A percentile compares a stretch with the other conserved stretches of the same genome.
Conservation (phyloP, 2,329 filamentous ascomycete genomes). For the Clarireedia paspali region DNA sequence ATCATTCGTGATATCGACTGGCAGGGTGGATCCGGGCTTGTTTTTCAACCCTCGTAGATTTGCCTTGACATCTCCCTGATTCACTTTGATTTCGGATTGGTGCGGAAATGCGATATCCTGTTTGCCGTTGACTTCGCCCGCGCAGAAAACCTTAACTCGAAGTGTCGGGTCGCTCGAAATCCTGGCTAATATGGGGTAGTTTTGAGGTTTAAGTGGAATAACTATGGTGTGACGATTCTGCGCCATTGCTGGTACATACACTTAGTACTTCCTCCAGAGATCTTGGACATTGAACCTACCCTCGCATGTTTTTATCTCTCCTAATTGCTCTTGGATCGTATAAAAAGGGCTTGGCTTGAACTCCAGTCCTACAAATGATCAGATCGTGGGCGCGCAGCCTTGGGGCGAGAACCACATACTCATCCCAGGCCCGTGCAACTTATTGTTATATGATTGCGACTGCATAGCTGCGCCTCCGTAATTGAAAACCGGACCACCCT, state of each 20-base stretch:
- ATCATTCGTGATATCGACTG: conserved; percentile 78
- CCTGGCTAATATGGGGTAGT: conserved; percentile 33
- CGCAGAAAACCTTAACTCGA: conserved; percentile 78
- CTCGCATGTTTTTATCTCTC: conserved; percentile 61
- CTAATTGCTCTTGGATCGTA: conserved; percentile 56
- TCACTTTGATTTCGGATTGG: conserved; percentile 87
- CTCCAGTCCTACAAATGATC: conserved; percentile 30
- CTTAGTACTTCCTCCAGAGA: conserved; percentile 4
- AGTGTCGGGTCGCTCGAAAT: conserved; percentile 30
- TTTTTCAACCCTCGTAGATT: conserved; percentile 94
- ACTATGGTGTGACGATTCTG: conserved; percentile 38
- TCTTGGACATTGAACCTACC: conserved; percentile 43
- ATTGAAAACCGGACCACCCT: not conserved
- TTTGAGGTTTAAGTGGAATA: conserved; percentile 48
- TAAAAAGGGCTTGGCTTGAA: conserved; percentile 87
- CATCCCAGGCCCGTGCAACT: not conserved
- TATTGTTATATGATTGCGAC: conserved; percentile 4
- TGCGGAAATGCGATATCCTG: conserved; percentile 86
- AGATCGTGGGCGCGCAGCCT: conserved; percentile 6
- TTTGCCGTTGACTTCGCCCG: conserved; percentile 50
- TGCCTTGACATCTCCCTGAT: conserved; percentile 80
- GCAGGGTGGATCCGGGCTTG: conserved; percentile 88
- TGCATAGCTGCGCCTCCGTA: conserved; percentile 4
- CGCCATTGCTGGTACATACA: conserved; percentile 24
- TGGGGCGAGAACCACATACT: conserved; percentile 4